Evolutionary conservation across 129 eudicot genomes (phyloP).

Genomic region (Saussurea involucrata): DNA sequence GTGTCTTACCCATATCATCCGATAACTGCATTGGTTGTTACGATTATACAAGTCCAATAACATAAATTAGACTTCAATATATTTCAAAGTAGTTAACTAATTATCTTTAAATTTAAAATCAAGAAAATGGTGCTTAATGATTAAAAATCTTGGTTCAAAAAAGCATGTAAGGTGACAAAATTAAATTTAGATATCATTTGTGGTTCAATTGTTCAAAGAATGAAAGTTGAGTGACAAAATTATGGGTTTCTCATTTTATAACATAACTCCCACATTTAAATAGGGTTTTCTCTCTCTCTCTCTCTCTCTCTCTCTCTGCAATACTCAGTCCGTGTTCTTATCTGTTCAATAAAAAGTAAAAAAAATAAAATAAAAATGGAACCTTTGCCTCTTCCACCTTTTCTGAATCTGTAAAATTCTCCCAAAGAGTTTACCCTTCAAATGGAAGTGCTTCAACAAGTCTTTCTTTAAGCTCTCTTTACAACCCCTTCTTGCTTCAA

Average conservation of each 20-base stretch:
- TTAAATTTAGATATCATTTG: neutral
- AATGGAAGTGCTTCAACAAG: conserved; percentile 1
- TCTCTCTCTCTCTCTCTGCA: conserved; percentile 19
- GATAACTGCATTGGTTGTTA: neutral
- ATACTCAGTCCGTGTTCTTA: conserved; percentile 29
- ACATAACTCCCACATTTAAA: conserved; percentile 21
- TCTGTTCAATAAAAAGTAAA: conserved; percentile 24
- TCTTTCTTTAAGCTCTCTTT: conserved; percentile 2
- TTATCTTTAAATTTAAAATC: neutral
- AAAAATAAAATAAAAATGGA: neutral
- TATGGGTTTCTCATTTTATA: conserved; percentile 5
- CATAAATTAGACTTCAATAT: neutral
- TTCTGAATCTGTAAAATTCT: conserved; percentile 1
- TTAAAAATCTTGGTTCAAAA: no score
- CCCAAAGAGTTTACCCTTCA: neutral
- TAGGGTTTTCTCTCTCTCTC: conserved; percentile 7
- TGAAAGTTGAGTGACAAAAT: conserved; percentile 16
- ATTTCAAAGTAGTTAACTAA: neutral
- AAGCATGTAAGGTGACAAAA: no score
- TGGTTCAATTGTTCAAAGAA: neutral
- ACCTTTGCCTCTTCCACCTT: conserved; percentile 23
- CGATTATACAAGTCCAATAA: neutral
- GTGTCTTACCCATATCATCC: neutral
- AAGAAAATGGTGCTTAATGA: neutral
- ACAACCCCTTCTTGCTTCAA: conserved; percentile 21